phyloP scores from a whole-genome alignment of 768 basidiomycete genomes.

The Holtermannia corniformis region DNA sequence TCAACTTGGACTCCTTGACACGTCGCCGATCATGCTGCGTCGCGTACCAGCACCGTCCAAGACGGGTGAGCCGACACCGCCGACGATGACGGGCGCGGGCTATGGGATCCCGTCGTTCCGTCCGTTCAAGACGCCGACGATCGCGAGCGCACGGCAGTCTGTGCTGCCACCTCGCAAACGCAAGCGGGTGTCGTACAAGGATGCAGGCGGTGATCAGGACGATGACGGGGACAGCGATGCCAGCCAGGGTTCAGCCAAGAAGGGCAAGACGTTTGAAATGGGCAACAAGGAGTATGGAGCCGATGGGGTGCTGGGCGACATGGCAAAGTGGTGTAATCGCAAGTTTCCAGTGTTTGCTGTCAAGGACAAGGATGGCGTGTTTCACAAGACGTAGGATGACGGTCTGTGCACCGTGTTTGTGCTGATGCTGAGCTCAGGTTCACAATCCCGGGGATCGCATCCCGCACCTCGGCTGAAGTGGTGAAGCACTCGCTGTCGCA shows the following conservation, averaged over 20 bases:
- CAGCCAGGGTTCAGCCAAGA: conserved; percentile 49
- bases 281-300: conserved; percentile 55
- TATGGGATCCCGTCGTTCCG: conserved; percentile 38
- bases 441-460: conserved; percentile 58
- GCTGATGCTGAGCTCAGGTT: conserved; percentile 50
- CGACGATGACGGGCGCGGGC: conserved; percentile 36
- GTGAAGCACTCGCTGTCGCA: conserved; percentile 52
- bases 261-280: conserved; percentile 51
- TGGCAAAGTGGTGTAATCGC: conserved; percentile 43
- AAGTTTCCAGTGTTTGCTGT: conserved; percentile 49
- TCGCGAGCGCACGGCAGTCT: conserved; percentile 15
- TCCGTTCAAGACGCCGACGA: conserved; percentile 40
- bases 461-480: conserved; percentile 17
- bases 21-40: conserved; percentile 20
- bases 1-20: not conserved
- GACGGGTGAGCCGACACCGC: conserved; percentile 24
- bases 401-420: not conserved
- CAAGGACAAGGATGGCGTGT: conserved; percentile 36
- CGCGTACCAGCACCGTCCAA: conserved; percentile 17
- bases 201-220: conserved; percentile 44
- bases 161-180: conserved; percentile 53
- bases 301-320: conserved; percentile 54
- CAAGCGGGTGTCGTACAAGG: conserved; percentile 76
- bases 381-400: conserved; percentile 35
- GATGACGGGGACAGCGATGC: conserved; percentile 48